Evolutionary conservation across 2,329 filamentous ascomycete genomes (phyloP), one percentile per base, ranked within the genome.

Genomic region (Phoma herbarum): DNA sequence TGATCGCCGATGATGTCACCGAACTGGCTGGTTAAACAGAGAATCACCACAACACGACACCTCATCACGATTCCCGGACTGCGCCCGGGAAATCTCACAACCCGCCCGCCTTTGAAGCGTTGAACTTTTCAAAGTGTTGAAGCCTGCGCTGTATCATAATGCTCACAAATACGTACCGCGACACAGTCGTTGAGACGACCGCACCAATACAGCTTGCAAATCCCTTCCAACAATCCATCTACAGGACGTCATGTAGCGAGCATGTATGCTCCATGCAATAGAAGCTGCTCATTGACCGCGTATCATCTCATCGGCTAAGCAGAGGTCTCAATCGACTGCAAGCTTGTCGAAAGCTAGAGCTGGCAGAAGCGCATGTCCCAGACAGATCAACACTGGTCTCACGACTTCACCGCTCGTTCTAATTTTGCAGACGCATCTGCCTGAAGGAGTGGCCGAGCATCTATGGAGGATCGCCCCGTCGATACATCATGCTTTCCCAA

Each of bases 1-100:
- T 20, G 41, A n/a, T n/a, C n/a, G n/a, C n/a, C 41, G 7, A 26
- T 55, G 52, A 56, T 47, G 52, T 56, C 52, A 56, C 10, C 8
- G n/a, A 23, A 3, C 6, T 47, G 29, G 29, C 29, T 20, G 35
- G n/a, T 8, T 39, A 11, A 11, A 20, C n/a, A n/a, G 18, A 20
- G 35, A n/a, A 46, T 46, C 43, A 29, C 43, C 43, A 46, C n/a
- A 33, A 47, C 29, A 31, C 28, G 44, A 45, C n/a, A 22, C 43
- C n/a, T 7, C 11, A 33, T 23, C 41, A 43, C 7, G 14, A 23
- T 43, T 14, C 14, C 26, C 18, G 35, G 4, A 4, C 14, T 39
- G 18, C 11, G 9, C 2, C 11, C 35, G 9, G n/a, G 20, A 20
- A 20, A 10, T 3, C 35, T 10, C 20, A 39, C 18, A n/a, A 8